Evolutionary conservation across 352 stramenopile species (phyloP), one percentile per base, ranked within the genome.

Genomic region (Globisporangium parvum): DNA sequence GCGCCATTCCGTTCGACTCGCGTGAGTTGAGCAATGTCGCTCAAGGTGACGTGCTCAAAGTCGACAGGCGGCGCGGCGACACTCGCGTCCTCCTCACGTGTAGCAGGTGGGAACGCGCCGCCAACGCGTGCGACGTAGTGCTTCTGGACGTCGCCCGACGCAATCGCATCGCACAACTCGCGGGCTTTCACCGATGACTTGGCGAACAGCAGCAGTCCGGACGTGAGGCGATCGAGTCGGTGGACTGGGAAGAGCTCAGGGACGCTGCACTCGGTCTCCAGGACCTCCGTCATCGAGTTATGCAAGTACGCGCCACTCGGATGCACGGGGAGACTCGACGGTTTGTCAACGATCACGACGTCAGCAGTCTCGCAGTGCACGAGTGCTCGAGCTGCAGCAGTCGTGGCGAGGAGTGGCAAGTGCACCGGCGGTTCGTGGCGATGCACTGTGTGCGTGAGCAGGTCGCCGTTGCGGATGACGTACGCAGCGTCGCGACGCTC

Each of bases 221-320:
- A 97, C 21, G 95, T 98, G 12, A 98, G 67, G 53, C 91, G 79
- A 78, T 98, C 95, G 18, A 98, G 66, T 21, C 95, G 92, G 74
- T 98, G 92, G 44, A 98, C 88, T 10, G 90, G 70, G 42, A 83
- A 77, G 21, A 94, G 62, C 57, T 76, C 51, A 2, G 70, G 52
- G n/a, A 65, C 44, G 20, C 71, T 31, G 21, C 31, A 53, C 17
- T 80, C 62, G 24, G 6, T 61, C 53, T 70, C 44, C n/a, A 90
- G 39, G 42, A 85, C 78, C 35, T 61, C 48, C 2, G 72, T 79
- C 41, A 98, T 71, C 11, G 90, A 90, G 66, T 98, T 98, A 47
- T 90, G 74, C 23, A 94, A 77, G 57, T 91, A 98, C 10, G 74
- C 77, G 28, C 95, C 95, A 53, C 84, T 96, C 18, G 95, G 91